Base-by-base conservation (phyloP, 2,329 filamentous ascomycete species). In the Aspergillus arachidicola region DNA sequence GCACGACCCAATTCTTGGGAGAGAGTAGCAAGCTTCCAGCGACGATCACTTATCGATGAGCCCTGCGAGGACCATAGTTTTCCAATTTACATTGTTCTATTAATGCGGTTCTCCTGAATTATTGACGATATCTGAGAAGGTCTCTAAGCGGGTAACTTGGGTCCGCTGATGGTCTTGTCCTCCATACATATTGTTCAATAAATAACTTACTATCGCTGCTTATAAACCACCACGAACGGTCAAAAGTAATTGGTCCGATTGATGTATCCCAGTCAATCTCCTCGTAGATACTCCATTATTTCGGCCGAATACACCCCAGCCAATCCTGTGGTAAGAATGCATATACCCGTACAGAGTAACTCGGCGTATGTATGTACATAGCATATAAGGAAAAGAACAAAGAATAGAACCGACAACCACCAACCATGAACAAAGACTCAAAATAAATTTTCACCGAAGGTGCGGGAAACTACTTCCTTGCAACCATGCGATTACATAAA, bases 301-400 rank as follows among this genome's bases (percentile, higher is more conserved):
- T 65, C 63, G 63, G 63, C 63, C 65, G 65, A 65, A 57, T 21
- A n/a, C 30, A 26, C 16, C n/a, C 59, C 32, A 55, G 34, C n/a
- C 10, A 23, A 38, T 7, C 32, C 21, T 55, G 12, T 23, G 11
- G n/a, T 16, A 36, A 23, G 19, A 14, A 36, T 21, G 4, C 12
- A 21, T n/a, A 53, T 16, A n/a, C 28, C 6, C 30, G 9, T 14
- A 23, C 26, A 55, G 32, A 36, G 9, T 36, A 10, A 34, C 26
- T 54, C 10, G 26, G 28, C 9, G n/a, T 38, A 26, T 16, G 23
- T 38, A 36, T 34, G 21, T 34, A 21, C 9, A 14, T 53, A 6
- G n/a, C 4, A 26, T 34, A 16, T 12, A 30, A 23, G 21, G 12
- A 16, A 36, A 23, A 19, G 6, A 14, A 54, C n/a, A 28, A 36